A percentile compares a stretch with the other conserved stretches of the same genome.
Conservation (phyloP, 371 early-diverging fungal species). For the Mortierella sp. region DNA sequence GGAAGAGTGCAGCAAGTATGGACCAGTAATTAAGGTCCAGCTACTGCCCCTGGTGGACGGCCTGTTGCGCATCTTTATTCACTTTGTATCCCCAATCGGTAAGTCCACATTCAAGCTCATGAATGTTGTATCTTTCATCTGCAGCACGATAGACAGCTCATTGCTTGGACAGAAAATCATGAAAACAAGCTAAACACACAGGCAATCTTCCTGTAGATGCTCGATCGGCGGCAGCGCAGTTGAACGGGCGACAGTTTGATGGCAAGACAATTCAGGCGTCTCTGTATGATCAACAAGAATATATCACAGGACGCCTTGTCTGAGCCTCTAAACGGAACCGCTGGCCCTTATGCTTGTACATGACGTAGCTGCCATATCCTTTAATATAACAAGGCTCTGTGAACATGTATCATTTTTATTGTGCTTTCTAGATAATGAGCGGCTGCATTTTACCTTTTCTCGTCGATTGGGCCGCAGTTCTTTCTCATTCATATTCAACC, state of each 20-base stretch:
- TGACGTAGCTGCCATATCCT: too few relatives aligned
- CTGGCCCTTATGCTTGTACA: too few relatives aligned
- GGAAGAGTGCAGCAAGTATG: conserved; percentile 78
- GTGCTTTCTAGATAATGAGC: too few relatives aligned
- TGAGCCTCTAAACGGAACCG: too few relatives aligned
- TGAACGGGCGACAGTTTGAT: conserved; percentile 81
- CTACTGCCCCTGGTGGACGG: conserved; percentile 54
- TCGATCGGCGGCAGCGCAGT: conserved; percentile 61
- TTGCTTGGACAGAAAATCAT: too few relatives aligned
- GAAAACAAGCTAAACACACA: too few relatives aligned
- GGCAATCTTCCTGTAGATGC: conserved; percentile 58
- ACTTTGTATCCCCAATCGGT: conserved; percentile 62
- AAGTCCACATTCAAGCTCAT: conserved; percentile 8
- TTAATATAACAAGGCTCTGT: too few relatives aligned
- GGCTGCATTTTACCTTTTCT: too few relatives aligned
- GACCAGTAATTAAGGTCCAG: conserved; percentile 65
- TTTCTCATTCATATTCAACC: too few relatives aligned
- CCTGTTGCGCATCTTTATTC: conserved; percentile 71
- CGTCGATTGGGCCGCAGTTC: too few relatives aligned
- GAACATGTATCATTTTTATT: too few relatives aligned
- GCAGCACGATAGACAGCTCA: too few relatives aligned
- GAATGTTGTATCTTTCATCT: not conserved
- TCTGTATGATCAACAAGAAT: conserved; percentile 62
- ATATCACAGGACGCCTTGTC: conserved; percentile 28
- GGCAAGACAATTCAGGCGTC: conserved; percentile 70